Evolutionary conservation across 2,329 filamentous ascomycete species (phyloP).

Genomic region (Ophiosphaerella korrae): DNA sequence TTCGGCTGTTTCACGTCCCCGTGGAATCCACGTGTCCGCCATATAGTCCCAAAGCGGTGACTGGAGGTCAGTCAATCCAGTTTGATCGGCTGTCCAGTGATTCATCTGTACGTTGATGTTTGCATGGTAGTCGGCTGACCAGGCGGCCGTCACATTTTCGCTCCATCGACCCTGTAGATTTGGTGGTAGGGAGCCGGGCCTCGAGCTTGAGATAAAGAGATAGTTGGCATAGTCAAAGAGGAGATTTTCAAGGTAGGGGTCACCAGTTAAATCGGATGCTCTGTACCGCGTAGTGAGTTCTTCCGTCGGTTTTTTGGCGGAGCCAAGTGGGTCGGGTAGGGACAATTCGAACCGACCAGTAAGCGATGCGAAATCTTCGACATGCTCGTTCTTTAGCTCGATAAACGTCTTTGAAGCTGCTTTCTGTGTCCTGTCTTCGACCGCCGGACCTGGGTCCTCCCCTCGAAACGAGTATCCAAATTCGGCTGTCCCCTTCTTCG

Average conservation of each 20-base stretch:
- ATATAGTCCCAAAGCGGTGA: conserved; percentile 60
- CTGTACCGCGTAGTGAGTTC: conserved; percentile 38
- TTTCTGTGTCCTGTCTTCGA: conserved; percentile 42
- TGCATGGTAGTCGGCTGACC: conserved; percentile 62
- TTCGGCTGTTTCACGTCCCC: conserved; percentile 59
- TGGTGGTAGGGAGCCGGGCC: conserved; percentile 56
- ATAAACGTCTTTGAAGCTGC: conserved; percentile 44
- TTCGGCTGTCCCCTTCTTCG: conserved; percentile 54
- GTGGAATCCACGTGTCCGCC: conserved; percentile 58
- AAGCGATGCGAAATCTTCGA: conserved; percentile 51
- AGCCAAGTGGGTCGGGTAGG: conserved; percentile 53
- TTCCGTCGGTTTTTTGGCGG: conserved; percentile 48
- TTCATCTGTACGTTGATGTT: conserved; percentile 69
- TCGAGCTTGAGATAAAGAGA: conserved; percentile 61
- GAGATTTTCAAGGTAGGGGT: conserved; percentile 60
- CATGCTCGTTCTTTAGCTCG: conserved; percentile 44
- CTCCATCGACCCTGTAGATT: conserved; percentile 65
- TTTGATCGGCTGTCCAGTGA: conserved; percentile 61
- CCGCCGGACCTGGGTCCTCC: conserved; percentile 49
- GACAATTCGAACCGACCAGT: conserved; percentile 50
- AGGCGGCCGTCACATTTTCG: conserved; percentile 51
- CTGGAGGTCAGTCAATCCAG: conserved; percentile 55
- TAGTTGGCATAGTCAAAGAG: conserved; percentile 61
- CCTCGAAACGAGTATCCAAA: conserved; percentile 57
- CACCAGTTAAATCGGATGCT: conserved; percentile 36